These are phyloP conservation scores for Musa balbisiana DNA, from an alignment of 202 grass and related monocot genomes.

Conservation along the genomic window DNA sequence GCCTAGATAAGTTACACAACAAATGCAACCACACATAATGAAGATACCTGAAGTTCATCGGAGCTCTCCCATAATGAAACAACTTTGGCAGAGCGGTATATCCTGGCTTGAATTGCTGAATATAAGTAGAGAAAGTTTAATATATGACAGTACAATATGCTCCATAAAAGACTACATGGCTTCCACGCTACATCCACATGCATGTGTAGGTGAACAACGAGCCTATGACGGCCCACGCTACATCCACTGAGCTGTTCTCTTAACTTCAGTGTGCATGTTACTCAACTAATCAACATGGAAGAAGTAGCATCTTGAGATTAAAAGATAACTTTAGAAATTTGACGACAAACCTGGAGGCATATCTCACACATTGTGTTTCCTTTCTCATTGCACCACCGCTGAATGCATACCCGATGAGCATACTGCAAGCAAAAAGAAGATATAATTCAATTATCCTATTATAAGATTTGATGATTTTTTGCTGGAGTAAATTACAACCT, in stretches of 20 bases:
- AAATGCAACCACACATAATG: background rate
- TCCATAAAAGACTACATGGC: no score
- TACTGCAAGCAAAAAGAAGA: background rate
- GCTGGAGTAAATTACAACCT: background rate
- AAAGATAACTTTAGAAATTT: background rate
- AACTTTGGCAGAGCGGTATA: background rate
- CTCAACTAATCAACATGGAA: no score
- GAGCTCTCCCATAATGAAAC: background rate
- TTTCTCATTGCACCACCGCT: conserved; percentile 11
- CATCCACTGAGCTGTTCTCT: no score
- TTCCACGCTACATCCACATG: background rate
- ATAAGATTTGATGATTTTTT: background rate
- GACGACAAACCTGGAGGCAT: background rate
- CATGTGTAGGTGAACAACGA: background rate
- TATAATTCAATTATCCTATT: background rate
- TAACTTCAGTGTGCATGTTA: no score
- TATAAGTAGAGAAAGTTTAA: background rate
- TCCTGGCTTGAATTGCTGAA: conserved; percentile 8
- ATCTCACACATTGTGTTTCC: conserved; percentile 7
- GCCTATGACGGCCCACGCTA: background rate
- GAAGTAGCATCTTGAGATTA: background rate
- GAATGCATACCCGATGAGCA: conserved; percentile 2
- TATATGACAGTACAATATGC: background rate
- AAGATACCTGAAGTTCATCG: conserved; percentile 3
- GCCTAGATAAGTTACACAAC: background rate